Evolutionary conservation across 257 asterid genomes (phyloP).

Genomic region (Solanum habrochaites): DNA sequence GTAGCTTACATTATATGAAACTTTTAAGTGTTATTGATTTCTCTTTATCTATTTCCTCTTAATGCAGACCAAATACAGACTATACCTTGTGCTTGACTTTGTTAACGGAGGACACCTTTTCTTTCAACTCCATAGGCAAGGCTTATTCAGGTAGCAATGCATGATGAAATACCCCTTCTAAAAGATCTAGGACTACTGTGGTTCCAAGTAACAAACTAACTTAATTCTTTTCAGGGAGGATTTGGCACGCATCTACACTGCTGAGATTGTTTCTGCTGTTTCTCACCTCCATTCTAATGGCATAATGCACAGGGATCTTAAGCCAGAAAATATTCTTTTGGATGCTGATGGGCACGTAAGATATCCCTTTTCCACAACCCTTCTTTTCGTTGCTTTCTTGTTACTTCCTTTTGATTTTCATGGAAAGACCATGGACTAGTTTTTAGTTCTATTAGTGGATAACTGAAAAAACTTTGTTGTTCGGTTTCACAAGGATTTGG

Average conservation of each 20-base stretch:
- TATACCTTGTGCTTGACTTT: conserved; percentile 77
- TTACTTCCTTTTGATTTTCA: not conserved
- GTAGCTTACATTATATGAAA: not conserved
- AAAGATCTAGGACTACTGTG: not conserved
- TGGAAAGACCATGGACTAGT: not conserved
- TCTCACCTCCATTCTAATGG: conserved; percentile 63
- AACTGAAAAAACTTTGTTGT: not conserved
- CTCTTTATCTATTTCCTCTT: not conserved
- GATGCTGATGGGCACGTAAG: conserved; percentile 79
- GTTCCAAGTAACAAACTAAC: not conserved
- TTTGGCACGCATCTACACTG: conserved; percentile 59
- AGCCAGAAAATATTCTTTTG: conserved; percentile 74
- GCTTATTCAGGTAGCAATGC: conserved; percentile 50
- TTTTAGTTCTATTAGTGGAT: not conserved
- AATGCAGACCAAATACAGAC: conserved; percentile 60
- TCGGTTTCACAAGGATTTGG: not conserved
- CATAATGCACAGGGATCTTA: conserved; percentile 80
- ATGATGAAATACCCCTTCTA: not conserved
- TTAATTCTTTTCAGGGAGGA: conserved; percentile 45
- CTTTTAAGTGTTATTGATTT: not conserved
- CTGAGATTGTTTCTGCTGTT: conserved; percentile 75
- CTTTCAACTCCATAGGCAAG: conserved; percentile 76
- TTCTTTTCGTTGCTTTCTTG: not conserved
- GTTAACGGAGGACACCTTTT: conserved; percentile 87
- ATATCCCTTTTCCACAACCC: not conserved